Conservation (phyloP, 2,329 filamentous ascomycete species). For the Penicillium verrucosum region DNA sequence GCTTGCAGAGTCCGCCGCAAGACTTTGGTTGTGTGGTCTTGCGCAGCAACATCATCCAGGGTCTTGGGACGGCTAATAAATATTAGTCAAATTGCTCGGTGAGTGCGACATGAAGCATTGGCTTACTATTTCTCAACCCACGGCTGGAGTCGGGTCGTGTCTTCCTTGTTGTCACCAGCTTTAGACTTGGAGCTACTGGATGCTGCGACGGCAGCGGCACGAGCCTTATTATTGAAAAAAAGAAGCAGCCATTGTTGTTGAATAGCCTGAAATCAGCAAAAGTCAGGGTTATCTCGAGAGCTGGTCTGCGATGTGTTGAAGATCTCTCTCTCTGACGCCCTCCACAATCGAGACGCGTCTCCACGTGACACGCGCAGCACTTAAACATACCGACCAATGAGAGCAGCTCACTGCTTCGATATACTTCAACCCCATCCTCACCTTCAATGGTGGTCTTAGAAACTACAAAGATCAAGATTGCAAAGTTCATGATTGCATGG, state of each 20-base stretch:
- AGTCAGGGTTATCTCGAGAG: background rate
- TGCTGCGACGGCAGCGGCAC: conserved; percentile 67
- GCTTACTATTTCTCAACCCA: conserved; percentile 98
- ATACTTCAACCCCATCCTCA: background rate
- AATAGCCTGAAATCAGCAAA: background rate
- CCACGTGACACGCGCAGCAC: conserved; percentile 35
- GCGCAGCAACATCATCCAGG: conserved; percentile 89
- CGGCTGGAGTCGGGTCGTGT: conserved; percentile 69
- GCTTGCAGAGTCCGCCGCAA: conserved; percentile 90
- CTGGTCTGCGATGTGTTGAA: conserved; percentile 8
- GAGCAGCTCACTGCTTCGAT: background rate
- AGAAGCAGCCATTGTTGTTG: conserved; percentile 60
- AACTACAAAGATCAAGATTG: background rate
- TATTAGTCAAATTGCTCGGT: background rate
- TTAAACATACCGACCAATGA: conserved; percentile 19
- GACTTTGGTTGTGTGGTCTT: conserved; percentile 94
- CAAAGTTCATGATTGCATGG: conserved; percentile 3
- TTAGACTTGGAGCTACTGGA: conserved; percentile 69
- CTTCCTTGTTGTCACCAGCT: conserved; percentile 58
- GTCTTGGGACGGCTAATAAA: conserved; percentile 77
- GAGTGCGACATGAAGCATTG: background rate
- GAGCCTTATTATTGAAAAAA: conserved; percentile 95
- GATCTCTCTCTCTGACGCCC: conserved; percentile 11
- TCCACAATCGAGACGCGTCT: conserved; percentile 31
- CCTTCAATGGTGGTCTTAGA: background rate